A percentile compares a stretch with the other conserved stretches of the same genome.
Conservation (phyloP, 2,329 filamentous ascomycete genomes). For the Eutypa lata region DNA sequence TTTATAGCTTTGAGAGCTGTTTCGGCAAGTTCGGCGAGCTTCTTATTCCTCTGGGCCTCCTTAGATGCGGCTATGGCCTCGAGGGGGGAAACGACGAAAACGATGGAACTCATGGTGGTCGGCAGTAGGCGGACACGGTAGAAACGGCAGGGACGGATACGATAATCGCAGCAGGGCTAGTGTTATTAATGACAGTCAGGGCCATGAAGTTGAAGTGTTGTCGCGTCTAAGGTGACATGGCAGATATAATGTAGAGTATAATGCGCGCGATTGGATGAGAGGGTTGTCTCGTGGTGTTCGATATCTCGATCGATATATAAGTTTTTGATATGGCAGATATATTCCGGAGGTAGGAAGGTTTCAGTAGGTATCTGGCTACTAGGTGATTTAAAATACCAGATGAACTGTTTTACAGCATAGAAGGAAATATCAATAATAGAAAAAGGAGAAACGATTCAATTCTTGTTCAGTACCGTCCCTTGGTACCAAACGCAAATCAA, state of each 20-base stretch:
- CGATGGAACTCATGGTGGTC: constrained; percentile 83
- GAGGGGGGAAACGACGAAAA: constrained; percentile 91
- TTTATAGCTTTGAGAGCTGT: constrained; percentile 84
- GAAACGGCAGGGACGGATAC: not conserved
- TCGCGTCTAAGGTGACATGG: not conserved
- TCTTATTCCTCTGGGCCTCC: constrained; percentile 83
- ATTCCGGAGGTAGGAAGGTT: not conserved
- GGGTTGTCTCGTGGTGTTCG: too few relatives aligned
- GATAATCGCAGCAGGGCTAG: not conserved
- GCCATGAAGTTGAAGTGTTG: not conserved
- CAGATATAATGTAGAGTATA: not conserved
- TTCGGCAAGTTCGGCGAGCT: constrained; percentile 77
- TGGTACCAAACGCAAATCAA: too few relatives aligned
- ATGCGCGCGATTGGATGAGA: not conserved
- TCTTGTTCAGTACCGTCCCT: too few relatives aligned
- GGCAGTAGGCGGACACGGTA: constrained; percentile 20
- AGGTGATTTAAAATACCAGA: too few relatives aligned
- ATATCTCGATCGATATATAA: too few relatives aligned
- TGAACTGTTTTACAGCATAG: too few relatives aligned
- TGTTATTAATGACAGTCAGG: not conserved
- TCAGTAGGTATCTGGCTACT: not conserved
- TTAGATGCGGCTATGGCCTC: constrained; percentile 90
- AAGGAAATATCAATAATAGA: not conserved
- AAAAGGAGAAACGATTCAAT: not conserved
- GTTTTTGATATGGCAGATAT: too few relatives aligned